These are phyloP conservation scores for Candida verbasci DNA, from an alignment of 805 yeast species.

Conservation along the genomic window DNA sequence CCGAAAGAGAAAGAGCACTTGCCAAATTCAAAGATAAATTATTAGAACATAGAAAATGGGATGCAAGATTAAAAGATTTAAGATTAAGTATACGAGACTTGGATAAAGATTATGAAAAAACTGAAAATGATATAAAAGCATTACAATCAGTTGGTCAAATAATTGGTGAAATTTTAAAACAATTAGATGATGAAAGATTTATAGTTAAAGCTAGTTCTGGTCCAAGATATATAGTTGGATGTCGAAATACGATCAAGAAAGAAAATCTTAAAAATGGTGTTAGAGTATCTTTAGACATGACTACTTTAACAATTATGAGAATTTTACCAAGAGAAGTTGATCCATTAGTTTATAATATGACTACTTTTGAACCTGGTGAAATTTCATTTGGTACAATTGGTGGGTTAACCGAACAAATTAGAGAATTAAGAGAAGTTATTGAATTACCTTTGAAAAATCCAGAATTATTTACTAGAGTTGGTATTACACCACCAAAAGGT, in stretches of 20 bases:
- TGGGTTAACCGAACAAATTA: slow-evolving; percentile 91
- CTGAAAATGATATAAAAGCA: slow-evolving; percentile 96
- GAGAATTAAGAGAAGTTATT: slow-evolving; percentile 95
- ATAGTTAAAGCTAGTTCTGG: slow-evolving; percentile 97
- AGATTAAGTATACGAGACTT: slow-evolving; percentile 78
- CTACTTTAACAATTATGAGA: slow-evolving; percentile 96
- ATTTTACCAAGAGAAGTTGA: slow-evolving; percentile 96
- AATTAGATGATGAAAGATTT: slow-evolving; percentile 88
- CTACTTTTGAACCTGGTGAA: slow-evolving; percentile 96
- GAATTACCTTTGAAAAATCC: slow-evolving; percentile 97
- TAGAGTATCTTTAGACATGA: slow-evolving; percentile 95
- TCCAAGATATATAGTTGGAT: slow-evolving; percentile 96
- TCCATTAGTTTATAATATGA: slow-evolving; percentile 97
- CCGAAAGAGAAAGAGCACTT: slow-evolving; percentile 75
- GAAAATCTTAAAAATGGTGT: slow-evolving; percentile 86
- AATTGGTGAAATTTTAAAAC: slow-evolving; percentile 95
- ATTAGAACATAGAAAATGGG: slow-evolving; percentile 92
- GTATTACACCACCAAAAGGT: slow-evolving; percentile 98
- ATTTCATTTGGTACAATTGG: slow-evolving; percentile 93
- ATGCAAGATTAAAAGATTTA: slow-evolving; percentile 79
- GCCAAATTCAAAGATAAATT: slow-evolving; percentile 77
- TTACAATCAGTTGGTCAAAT: slow-evolving; percentile 96
- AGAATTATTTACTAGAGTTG: slow-evolving; percentile 90
- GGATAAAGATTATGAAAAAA: slow-evolving; percentile 81
- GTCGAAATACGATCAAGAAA: slow-evolving; percentile 87